Percentiles rank a stretch among this genome's conserved stretches.
Conservation (phyloP, 2,329 filamentous ascomycete species). For the Proliferodiscus dingleyae region DNA sequence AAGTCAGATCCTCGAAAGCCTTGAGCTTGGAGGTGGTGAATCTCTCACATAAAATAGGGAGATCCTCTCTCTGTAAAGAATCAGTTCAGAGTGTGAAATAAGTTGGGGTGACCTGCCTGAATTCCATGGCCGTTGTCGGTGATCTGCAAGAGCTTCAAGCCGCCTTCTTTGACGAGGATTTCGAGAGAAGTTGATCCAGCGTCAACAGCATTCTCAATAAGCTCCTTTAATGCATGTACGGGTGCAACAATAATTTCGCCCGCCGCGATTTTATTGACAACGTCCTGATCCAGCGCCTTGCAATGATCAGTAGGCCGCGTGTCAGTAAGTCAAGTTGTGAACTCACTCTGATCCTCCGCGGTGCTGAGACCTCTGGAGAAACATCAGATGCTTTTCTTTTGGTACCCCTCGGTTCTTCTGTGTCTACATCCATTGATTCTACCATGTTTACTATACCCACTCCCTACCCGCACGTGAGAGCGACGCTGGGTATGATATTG, state of each 20-base stretch:
- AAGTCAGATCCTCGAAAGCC: slow-evolving; percentile 83
- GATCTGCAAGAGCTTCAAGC: slow-evolving; percentile 90
- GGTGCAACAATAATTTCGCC: slow-evolving; percentile 98
- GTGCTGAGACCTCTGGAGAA: slow-evolving; percentile 34
- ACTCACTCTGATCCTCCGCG: slow-evolving; percentile 44
- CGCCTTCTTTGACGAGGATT: slow-evolving; percentile 89
- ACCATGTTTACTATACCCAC: slow-evolving; percentile 17
- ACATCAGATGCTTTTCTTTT: slow-evolving; percentile 47
- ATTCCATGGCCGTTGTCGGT: slow-evolving; percentile 97
- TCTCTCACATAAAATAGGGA: slow-evolving; percentile 87
- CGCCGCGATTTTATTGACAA: slow-evolving; percentile 97
- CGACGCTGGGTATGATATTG: not conserved
- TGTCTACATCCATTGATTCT: slow-evolving; percentile 41
- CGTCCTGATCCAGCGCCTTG: slow-evolving; percentile 81
- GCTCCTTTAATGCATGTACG: slow-evolving; percentile 90
- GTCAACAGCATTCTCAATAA: slow-evolving; percentile 96
- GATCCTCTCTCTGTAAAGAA: slow-evolving; percentile 68
- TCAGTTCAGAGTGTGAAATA: slow-evolving; percentile 5
- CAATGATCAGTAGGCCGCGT: slow-evolving; percentile 25
- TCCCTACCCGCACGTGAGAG: too few species aligned
- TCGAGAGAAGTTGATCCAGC: slow-evolving; percentile 92
- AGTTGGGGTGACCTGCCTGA: slow-evolving; percentile 53
- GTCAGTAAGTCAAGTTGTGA: not conserved
- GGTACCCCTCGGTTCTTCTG: slow-evolving; percentile 27
- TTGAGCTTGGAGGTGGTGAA: slow-evolving; percentile 97